Conservation (phyloP, 1,284 basidiomycete genomes). For the Athelia psychrophila region DNA sequence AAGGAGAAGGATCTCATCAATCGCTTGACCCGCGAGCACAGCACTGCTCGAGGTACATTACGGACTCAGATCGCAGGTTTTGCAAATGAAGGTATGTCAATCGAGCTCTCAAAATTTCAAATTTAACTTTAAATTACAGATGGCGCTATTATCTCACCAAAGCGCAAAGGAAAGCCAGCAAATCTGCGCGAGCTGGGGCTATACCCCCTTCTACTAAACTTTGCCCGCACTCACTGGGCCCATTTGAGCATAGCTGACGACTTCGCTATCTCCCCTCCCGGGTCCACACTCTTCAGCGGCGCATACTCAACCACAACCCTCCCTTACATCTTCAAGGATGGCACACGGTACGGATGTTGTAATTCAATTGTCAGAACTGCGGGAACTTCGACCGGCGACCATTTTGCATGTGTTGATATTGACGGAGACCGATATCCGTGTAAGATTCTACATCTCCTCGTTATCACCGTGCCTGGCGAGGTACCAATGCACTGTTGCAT, state of each 20-base stretch:
- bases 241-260: neutral
- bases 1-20: neutral
- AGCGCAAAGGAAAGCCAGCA: neutral
- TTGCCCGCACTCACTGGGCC: neutral
- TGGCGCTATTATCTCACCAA: neutral
- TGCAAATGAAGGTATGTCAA: neutral
- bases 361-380: neutral
- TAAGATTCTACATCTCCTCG: conserved; percentile 10
- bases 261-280: neutral
- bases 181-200: neutral
- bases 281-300: neutral
- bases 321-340: conserved; percentile 17
- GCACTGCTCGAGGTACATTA: neutral
- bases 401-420: conserved; percentile 9
- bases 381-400: conserved; percentile 8
- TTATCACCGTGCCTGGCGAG: conserved; percentile 5
- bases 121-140: neutral
- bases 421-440: conserved; percentile 6
- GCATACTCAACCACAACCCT: neutral
- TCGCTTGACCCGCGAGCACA: neutral
- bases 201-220: neutral
- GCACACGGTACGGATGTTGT: conserved; percentile 14
- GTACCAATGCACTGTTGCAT: conserved; percentile 13
- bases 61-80: neutral
- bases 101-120: neutral